Percentiles rank a stretch among this genome's conserved stretches.
phyloP scores from a whole-genome alignment of 2,329 filamentous ascomycete genomes.

The Falciphora oryzae region DNA sequence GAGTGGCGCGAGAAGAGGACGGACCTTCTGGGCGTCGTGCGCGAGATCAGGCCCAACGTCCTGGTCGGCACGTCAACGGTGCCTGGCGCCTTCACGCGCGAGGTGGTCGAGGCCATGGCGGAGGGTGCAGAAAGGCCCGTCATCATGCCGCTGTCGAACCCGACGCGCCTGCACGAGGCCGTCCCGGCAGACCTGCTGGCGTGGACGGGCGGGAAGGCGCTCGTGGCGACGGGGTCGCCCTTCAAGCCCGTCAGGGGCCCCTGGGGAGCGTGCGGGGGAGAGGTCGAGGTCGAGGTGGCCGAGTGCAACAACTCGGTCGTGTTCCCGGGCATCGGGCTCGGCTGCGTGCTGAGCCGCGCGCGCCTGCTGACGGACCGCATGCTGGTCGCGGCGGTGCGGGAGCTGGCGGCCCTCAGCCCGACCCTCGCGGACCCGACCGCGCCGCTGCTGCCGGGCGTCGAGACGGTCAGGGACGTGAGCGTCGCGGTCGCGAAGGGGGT shows the following conservation, averaged over 20 bases:
- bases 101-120: slow-evolving; percentile 70
- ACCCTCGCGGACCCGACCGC: slow-evolving; percentile 57
- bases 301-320: slow-evolving; percentile 88
- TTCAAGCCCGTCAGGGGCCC: slow-evolving; percentile 66
- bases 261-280: slow-evolving; percentile 41
- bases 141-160: slow-evolving; percentile 78
- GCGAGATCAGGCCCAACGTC: slow-evolving; percentile 69
- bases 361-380: slow-evolving; percentile 67
- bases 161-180: slow-evolving; percentile 78
- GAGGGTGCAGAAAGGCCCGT: slow-evolving; percentile 66
- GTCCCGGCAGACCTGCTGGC: slow-evolving; percentile 67
- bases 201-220: slow-evolving; percentile 72
- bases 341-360: slow-evolving; percentile 65
- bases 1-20: slow-evolving; percentile 57
- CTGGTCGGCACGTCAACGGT: slow-evolving; percentile 80
- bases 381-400: slow-evolving; percentile 73
- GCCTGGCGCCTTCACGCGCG: slow-evolving; percentile 68
- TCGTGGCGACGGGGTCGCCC: slow-evolving; percentile 79
- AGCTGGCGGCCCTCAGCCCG: slow-evolving; percentile 65
- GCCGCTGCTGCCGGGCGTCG: slow-evolving; percentile 71
- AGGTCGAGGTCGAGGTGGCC: slow-evolving; percentile 47
- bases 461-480: slow-evolving; percentile 67
- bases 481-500: slow-evolving; percentile 72
- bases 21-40: slow-evolving; percentile 60
- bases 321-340: slow-evolving; percentile 82